phyloP scores from a whole-genome alignment of 352 stramenopile genomes.

The Pythium pyrilobum region DNA sequence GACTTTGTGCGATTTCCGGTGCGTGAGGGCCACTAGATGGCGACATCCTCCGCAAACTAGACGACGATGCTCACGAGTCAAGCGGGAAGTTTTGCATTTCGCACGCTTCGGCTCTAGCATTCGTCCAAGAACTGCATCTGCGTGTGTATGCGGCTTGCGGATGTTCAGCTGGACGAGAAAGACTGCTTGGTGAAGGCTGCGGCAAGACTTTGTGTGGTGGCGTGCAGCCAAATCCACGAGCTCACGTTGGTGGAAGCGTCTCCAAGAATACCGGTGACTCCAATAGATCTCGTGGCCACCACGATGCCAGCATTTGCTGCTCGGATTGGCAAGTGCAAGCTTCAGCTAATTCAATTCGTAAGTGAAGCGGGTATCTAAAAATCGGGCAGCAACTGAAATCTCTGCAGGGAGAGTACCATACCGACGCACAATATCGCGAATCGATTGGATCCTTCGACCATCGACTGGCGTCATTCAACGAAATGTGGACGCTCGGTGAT shows the following conservation, averaged over 20 bases:
- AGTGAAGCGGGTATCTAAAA: background rate
- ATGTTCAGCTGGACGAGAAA: too few relatives aligned
- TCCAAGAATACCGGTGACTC: background rate
- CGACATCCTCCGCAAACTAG: too few relatives aligned
- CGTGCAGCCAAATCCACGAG: background rate
- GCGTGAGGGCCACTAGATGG: too few relatives aligned
- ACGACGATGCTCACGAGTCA: too few relatives aligned
- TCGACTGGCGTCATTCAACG: background rate
- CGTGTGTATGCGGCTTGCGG: too few relatives aligned
- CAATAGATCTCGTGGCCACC: background rate
- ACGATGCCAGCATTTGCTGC: background rate
- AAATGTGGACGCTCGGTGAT: background rate
- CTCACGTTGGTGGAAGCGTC: background rate
- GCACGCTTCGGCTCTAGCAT: too few relatives aligned
- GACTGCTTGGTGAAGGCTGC: too few relatives aligned
- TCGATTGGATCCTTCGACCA: background rate
- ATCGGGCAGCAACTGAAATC: background rate
- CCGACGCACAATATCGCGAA: background rate
- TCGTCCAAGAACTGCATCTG: too few relatives aligned
- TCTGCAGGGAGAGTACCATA: background rate
- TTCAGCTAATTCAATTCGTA: background rate
- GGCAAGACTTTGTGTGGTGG: too few relatives aligned
- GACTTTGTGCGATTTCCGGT: too few relatives aligned
- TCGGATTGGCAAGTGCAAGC: background rate
- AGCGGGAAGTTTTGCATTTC: too few relatives aligned